These are phyloP conservation scores for Colletotrichum tabaci DNA, from an alignment of 2,329 filamentous ascomycete species.

Conservation along the genomic window DNA sequence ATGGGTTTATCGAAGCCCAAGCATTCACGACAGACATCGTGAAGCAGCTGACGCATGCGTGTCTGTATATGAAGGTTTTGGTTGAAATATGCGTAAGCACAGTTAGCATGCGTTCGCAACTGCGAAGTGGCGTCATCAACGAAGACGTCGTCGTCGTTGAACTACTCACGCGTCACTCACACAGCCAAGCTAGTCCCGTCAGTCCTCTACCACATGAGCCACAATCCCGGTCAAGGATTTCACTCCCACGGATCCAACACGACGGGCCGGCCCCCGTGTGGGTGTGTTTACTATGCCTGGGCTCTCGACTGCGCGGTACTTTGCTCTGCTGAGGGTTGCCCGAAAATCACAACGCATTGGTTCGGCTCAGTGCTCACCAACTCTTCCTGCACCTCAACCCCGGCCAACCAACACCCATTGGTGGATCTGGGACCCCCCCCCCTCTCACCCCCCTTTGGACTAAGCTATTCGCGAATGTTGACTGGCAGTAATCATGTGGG, in stretches of 20 bases:
- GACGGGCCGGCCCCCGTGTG: conserved; percentile 38
- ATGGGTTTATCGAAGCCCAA: no score
- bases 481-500: conserved; percentile 38
- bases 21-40: no score
- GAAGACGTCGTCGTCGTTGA: conserved; percentile 29
- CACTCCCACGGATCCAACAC: conserved; percentile 21
- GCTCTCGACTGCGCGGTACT: conserved; percentile 29
- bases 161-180: conserved; percentile 1
- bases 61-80: background rate
- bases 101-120: conserved; percentile 23
- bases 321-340: conserved; percentile 25
- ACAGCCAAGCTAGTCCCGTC: conserved; percentile 9
- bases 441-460: background rate
- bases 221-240: background rate
- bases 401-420: conserved; percentile 27
- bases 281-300: conserved; percentile 16
- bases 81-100: background rate
- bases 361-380: conserved; percentile 13
- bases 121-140: conserved; percentile 27
- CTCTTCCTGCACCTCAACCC: conserved; percentile 28
- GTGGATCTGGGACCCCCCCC: conserved; percentile 27
- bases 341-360: conserved; percentile 29
- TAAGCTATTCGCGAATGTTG: conserved; percentile 5
- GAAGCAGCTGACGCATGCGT: conserved; percentile 5
- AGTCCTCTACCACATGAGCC: conserved; percentile 26